Evolutionary conservation across 192 early-diverging fungal species (phyloP), one percentile per base, ranked within the genome.

Genomic region (Linnemannia exigua): DNA sequence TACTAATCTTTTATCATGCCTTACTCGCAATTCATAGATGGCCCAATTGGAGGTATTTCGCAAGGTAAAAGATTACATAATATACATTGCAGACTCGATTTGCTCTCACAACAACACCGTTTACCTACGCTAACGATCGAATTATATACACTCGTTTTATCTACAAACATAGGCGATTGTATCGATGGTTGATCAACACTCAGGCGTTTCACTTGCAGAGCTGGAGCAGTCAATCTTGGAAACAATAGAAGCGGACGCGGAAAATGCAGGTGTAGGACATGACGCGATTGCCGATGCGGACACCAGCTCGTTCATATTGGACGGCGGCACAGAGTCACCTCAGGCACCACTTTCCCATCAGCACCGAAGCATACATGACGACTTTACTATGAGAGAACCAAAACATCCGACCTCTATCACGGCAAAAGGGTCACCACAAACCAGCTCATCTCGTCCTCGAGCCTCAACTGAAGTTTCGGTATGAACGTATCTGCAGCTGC

Each of bases 101-200:
- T 31, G 58, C 37, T 38, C 36, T 36, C 19, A 38, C 36, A 16
- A 36, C 5, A 38, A 38, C 20, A 69, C 38, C 38, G 33, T 16
- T 16, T 22, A 31, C 28, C 58, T 3, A 63, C 28, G 22, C 58
- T 63, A 36, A 54, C 50, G 0, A 37, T 51, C 17, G 20, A 48
- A 50, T 22, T 33, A 7, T 74, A 22, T 33, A 14, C 50, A 33
- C 31, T 31, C 20, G 3, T 33, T 12, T 61, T 51, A 51, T 63
- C 16, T 22, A 20, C 51, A 20, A n/a, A 31, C 15, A 46, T 67
- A 84, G 82, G 82, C 82, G 14, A 85, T 85, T 35, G 77, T 85
- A 16, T 79, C 82, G 5, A 85, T 85, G 82, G 82, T 85, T 1
- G 82, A 85, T 35, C 82, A 85, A 54, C 82, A 85, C 67, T 85